phyloP scores from a whole-genome alignment of 2,329 filamentous ascomycete species.

The Cercospora sojina region DNA sequence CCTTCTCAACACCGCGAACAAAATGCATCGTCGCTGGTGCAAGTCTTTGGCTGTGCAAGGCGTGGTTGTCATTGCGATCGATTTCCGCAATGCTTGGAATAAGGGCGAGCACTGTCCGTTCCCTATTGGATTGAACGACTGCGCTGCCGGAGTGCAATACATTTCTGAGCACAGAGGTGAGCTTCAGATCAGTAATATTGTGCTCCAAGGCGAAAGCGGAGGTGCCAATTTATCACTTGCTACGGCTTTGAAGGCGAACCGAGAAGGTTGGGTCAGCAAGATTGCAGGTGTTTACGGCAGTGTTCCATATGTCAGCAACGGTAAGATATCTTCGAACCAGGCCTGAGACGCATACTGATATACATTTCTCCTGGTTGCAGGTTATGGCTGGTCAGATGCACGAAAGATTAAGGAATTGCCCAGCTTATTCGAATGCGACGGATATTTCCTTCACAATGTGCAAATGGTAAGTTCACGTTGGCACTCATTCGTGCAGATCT shows the following conservation, averaged over 20 bases:
- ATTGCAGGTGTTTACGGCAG: slow-evolving; percentile 33
- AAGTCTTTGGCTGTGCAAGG: slow-evolving; percentile 30
- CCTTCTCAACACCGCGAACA: slow-evolving; percentile 24
- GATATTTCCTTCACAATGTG: slow-evolving; percentile 27
- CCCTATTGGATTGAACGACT: slow-evolving; percentile 36
- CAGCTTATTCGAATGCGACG: slow-evolving; percentile 32
- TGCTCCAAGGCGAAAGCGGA: slow-evolving; percentile 36
- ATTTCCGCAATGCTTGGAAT: slow-evolving; percentile 37
- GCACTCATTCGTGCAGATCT: neutral
- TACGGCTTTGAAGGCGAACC: slow-evolving; percentile 32
- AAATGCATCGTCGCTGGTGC: slow-evolving; percentile 32
- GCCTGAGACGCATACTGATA: neutral
- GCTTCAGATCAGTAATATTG: slow-evolving; percentile 31
- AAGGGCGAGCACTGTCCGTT: slow-evolving; percentile 31
- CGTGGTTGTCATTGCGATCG: slow-evolving; percentile 31
- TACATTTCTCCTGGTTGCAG: neutral
- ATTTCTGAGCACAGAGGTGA: slow-evolving; percentile 27
- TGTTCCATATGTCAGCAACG: slow-evolving; percentile 33
- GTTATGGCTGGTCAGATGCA: slow-evolving; percentile 22
- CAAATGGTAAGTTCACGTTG: slow-evolving; percentile 11
- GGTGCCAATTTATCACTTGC: slow-evolving; percentile 36
- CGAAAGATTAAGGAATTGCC: slow-evolving; percentile 31
- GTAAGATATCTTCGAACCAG: neutral
- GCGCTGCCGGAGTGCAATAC: slow-evolving; percentile 30
- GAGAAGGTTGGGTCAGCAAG: slow-evolving; percentile 32